Evolutionary conservation across 1,284 basidiomycete species (phyloP), one percentile per base, ranked within the genome.

Genomic region (Sporisorium scitamineum): DNA sequence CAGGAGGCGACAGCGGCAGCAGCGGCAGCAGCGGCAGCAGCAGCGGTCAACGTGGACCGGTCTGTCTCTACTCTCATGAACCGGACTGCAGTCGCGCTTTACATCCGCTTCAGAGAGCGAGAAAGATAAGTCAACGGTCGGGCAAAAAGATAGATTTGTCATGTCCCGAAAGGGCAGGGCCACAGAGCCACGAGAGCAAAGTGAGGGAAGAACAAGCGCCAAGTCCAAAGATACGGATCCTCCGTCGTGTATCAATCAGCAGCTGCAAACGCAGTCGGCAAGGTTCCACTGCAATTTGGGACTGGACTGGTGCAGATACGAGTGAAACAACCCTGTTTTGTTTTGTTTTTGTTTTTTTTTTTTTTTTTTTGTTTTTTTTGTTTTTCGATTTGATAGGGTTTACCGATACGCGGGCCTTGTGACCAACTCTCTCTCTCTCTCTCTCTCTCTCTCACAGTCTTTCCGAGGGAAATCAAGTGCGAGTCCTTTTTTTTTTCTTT

Each of bases 1-100:
- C 37, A 39, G 37, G n/a, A n/a, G n/a, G n/a, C n/a, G n/a, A n/a
- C n/a, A n/a, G n/a, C n/a, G n/a, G n/a, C n/a, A n/a, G n/a, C n/a
- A n/a, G n/a, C n/a, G n/a, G n/a, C n/a, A n/a, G n/a, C n/a, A n/a
- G n/a, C n/a, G n/a, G n/a, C n/a, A n/a, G n/a, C n/a, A n/a, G n/a
- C n/a, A n/a, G n/a, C n/a, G n/a, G n/a, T n/a, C n/a, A n/a, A n/a
- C n/a, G n/a, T n/a, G n/a, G n/a, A n/a, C 37, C 37, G 37, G 37
- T 18, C 37, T 10, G 7, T 39, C 16, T 39, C 16, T 39, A 18
- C 4, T 3, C 37, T n/a, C n/a, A n/a, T n/a, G 13, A 60, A 5
- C 48, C 34, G 52, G 45, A 50, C 53, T 55, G 53, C 52, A 44
- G 22, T 54, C 20, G 60, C 53, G 60, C 60, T 27, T 42, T 16